These are phyloP conservation scores for Penicillium longicatenatum DNA, from an alignment of 495 filamentous ascomycete species.

Conservation along the genomic window DNA sequence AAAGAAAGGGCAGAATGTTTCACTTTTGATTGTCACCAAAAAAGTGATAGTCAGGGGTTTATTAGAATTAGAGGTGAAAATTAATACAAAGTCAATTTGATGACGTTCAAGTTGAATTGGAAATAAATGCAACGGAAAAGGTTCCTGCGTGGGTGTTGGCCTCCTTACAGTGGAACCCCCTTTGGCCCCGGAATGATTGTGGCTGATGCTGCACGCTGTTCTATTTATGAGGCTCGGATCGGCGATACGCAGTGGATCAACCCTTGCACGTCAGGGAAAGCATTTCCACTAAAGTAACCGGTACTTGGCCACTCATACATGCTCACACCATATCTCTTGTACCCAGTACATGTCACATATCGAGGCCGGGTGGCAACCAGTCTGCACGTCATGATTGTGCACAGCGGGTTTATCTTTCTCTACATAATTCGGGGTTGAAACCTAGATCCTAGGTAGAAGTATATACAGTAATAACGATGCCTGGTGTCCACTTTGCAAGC, in stretches of 20 bases:
- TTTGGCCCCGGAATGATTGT: slow-evolving; percentile 11
- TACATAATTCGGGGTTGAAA: background rate
- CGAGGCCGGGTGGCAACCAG: slow-evolving; percentile 9
- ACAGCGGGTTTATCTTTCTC: background rate
- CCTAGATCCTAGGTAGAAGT: background rate
- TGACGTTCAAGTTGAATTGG: background rate
- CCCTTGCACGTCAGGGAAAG: slow-evolving; percentile 10
- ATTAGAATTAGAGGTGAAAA: background rate
- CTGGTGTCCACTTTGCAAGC: background rate
- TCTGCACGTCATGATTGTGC: slow-evolving; percentile 27
- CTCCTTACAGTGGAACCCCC: slow-evolving; percentile 13
- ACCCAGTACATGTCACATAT: slow-evolving; percentile 9
- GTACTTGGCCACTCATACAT: background rate
- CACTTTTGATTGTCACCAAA: background rate
- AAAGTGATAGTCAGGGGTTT: slow-evolving; percentile 18
- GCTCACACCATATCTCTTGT: background rate
- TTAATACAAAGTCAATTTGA: background rate
- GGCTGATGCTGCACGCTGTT: slow-evolving; percentile 17
- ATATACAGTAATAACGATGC: background rate
- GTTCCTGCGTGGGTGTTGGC: slow-evolving; percentile 6
- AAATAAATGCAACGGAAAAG: background rate
- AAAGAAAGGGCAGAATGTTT: slow-evolving; percentile 8
- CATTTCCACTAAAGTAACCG: slow-evolving; percentile 15
- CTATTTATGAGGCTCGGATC: slow-evolving; percentile 23
- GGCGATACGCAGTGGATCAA: slow-evolving; percentile 9